Conservation (phyloP, 352 stramenopile genomes). For the Phytophthora colocasiae region DNA sequence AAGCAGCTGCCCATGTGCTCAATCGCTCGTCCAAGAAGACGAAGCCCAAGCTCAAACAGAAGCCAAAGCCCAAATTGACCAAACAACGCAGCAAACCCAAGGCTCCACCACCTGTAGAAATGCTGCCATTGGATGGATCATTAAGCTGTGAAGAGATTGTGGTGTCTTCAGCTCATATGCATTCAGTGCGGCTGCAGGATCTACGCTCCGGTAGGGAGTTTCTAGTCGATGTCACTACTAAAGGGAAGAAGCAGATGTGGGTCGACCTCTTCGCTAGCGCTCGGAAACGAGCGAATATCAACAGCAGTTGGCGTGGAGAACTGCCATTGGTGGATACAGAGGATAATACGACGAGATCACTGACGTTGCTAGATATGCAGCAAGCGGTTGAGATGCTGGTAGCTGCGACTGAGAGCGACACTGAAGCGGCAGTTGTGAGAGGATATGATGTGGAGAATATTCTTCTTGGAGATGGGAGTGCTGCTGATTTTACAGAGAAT, state of each 20-base stretch:
- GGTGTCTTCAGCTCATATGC: conserved; percentile 66
- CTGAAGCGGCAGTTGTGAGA: conserved; percentile 27
- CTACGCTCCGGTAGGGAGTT: conserved; percentile 51
- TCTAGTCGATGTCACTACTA: conserved; percentile 49
- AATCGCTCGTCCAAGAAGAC: conserved; percentile 20
- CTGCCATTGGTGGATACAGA: conserved; percentile 2
- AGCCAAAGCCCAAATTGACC: conserved; percentile 24
- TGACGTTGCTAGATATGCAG: conserved; percentile 26
- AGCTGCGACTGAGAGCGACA: conserved; percentile 30
- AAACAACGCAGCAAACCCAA: conserved; percentile 24
- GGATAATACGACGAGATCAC: background rate
- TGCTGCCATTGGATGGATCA: conserved; percentile 49
- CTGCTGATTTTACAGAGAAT: conserved; percentile 29
- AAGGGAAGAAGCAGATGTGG: conserved; percentile 64
- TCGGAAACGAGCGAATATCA: conserved; percentile 33
- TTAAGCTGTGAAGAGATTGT: conserved; percentile 61
- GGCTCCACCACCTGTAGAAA: conserved; percentile 22
- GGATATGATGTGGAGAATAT: conserved; percentile 43
- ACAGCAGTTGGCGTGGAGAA: conserved; percentile 23
- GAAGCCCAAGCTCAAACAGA: conserved; percentile 23
- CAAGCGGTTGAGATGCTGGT: conserved; percentile 43
- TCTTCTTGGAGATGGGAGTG: conserved; percentile 27
- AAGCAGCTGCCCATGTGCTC: conserved; percentile 20
- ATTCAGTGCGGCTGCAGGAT: conserved; percentile 59
- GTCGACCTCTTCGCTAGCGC: conserved; percentile 52